These are phyloP conservation scores for Tuber brumale DNA, from an alignment of 495 filamentous ascomycete genomes.

Conservation along the genomic window DNA sequence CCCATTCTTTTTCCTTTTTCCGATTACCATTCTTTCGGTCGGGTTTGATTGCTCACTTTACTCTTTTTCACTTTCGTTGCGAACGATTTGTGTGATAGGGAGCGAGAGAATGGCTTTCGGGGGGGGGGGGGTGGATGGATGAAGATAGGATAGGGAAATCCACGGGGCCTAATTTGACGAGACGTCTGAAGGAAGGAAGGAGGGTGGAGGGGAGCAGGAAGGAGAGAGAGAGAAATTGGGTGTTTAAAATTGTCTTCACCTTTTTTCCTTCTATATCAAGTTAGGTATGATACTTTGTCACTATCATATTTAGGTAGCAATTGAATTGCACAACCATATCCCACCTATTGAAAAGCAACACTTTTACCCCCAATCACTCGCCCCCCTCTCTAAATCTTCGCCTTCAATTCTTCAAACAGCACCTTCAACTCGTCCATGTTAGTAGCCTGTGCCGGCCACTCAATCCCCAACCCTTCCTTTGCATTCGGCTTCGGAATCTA, in stretches of 20 bases:
- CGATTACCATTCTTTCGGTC: background rate
- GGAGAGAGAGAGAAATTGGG: background rate
- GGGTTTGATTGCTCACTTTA: background rate
- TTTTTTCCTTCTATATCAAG: background rate
- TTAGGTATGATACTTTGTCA: background rate
- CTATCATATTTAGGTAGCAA: background rate
- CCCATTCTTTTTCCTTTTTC: background rate
- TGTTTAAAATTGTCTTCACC: too few species aligned
- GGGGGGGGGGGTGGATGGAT: background rate
- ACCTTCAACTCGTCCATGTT: constrained; percentile 82
- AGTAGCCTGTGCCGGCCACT: constrained; percentile 68
- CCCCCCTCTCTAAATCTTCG: constrained; percentile 64
- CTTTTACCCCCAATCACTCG: background rate
- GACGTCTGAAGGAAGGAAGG: background rate
- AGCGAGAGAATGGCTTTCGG: background rate
- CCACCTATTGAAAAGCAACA: background rate
- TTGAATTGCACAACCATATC: background rate
- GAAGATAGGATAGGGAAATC: background rate
- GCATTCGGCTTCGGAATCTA: constrained; percentile 94
- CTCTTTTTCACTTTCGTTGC: background rate
- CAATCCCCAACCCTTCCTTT: constrained; percentile 68
- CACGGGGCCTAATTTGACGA: background rate
- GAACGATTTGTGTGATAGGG: constrained; percentile 1
- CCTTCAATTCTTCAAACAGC: constrained; percentile 72
- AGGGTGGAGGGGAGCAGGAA: background rate